Evolutionary conservation across 1,284 basidiomycete genomes (phyloP), one percentile per base, ranked within the genome.

Genomic region (Ustilago trichophora): DNA sequence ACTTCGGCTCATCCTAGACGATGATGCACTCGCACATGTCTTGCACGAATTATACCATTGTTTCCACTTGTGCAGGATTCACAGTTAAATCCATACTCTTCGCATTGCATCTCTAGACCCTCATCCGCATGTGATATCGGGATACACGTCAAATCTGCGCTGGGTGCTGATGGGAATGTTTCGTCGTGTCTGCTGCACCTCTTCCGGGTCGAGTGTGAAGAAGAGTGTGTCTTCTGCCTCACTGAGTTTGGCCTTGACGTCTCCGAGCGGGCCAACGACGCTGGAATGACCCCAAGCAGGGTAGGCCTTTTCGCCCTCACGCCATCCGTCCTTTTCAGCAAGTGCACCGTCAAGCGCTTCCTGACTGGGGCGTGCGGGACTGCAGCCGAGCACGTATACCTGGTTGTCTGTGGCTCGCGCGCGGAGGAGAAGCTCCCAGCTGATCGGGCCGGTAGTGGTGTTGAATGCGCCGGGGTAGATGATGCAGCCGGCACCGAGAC

Each of bases 361-460:
- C 13, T 85, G 87, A 54, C 90, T 82, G 70, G 96, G 91, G 31
- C 95, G 87, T 1, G 96, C 93, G 27, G 94, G 93, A 65, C 93
- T 97, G 82, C 93, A 97, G 90, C 94, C 95, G 3, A 91, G 87
- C 64, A 96, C 88, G 83, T 88, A 99, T 18, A 98, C 87, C 83
- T 98, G 95, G 78, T 98, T 97, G 81, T 99, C 95, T 25, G 93
- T 87, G 9, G 95, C 95, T 53, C 93, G 86, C 50, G 89, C 88
- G 47, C 91, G 87, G 78, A 93, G 91, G 11, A 99, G 85, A 2
- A 98, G 85, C 72, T 95, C 92, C 95, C 95, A 99, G 80, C 98
- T 93, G 48, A 97, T 84, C 0, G 95, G 95, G 0, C 96, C 96
- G 0, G 95, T 98, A 0, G 94, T 97, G 62, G 84, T 77, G 69